Evolutionary conservation across 495 filamentous ascomycete species (phyloP).

Genomic region (Elasticomyces elasticus): DNA sequence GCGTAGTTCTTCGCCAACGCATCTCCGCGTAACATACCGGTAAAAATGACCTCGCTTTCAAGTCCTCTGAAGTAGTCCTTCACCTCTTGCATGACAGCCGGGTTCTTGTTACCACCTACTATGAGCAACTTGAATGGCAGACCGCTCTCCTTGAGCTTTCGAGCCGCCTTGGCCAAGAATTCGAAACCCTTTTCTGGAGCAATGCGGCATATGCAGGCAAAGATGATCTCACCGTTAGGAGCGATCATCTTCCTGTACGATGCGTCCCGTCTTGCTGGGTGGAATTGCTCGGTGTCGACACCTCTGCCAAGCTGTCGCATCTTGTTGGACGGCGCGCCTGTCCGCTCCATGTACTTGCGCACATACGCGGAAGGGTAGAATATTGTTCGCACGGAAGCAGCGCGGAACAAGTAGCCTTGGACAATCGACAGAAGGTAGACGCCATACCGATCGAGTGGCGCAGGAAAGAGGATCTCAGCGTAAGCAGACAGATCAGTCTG

Average conservation of each 20-base stretch:
- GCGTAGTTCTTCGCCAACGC: slow-evolving; percentile 49
- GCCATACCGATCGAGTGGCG: slow-evolving; percentile 44
- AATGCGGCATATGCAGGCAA: slow-evolving; percentile 49
- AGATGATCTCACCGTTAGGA: slow-evolving; percentile 48
- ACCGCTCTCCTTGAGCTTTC: slow-evolving; percentile 40
- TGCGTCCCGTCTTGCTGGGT: slow-evolving; percentile 39
- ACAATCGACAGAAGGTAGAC: slow-evolving; percentile 45
- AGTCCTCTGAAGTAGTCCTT: slow-evolving; percentile 41
- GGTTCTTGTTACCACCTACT: slow-evolving; percentile 53
- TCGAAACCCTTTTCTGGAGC: slow-evolving; percentile 58
- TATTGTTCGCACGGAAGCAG: slow-evolving; percentile 46
- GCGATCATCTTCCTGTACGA: slow-evolving; percentile 40
- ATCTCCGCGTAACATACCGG: slow-evolving; percentile 46
- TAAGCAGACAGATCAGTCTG: slow-evolving; percentile 58
- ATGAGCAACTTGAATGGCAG: slow-evolving; percentile 50
- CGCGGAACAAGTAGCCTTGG: slow-evolving; percentile 50
- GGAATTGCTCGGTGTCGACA: slow-evolving; percentile 49
- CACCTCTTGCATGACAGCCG: slow-evolving; percentile 45
- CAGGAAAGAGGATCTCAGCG: slow-evolving; percentile 49
- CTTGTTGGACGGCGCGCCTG: slow-evolving; percentile 39
- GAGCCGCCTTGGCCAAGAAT: slow-evolving; percentile 45
- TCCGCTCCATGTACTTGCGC: slow-evolving; percentile 43
- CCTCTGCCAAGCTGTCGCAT: slow-evolving; percentile 47
- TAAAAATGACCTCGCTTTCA: slow-evolving; percentile 44
- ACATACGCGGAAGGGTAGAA: slow-evolving; percentile 54